These are phyloP conservation scores for Lepidium didymum DNA, from an alignment of 345 rosid species.

Conservation along the genomic window DNA sequence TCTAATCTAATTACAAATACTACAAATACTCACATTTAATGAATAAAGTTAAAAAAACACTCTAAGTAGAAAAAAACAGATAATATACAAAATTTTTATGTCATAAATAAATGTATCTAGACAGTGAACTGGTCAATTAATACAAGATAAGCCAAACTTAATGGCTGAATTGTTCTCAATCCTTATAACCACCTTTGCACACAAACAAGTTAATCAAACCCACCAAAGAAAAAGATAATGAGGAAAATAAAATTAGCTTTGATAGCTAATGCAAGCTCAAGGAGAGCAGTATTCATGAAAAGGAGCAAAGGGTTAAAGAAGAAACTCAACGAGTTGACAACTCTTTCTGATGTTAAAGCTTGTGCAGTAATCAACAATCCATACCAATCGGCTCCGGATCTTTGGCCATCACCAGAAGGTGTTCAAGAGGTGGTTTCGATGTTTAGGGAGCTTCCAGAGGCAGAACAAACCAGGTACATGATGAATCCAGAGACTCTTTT, in stretches of 20 bases:
- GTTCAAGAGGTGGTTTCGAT: neutral
- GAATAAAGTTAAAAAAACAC: neutral
- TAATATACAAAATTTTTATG: no score
- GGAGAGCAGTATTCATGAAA: neutral
- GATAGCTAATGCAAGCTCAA: neutral
- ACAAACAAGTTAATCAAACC: neutral
- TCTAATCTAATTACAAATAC: neutral
- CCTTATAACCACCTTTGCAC: neutral
- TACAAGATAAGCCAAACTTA: neutral
- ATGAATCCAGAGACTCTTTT: neutral
- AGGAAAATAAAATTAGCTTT: neutral
- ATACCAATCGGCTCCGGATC: neutral
- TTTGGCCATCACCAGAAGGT: neutral
- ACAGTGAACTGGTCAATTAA: neutral
- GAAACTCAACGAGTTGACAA: neutral
- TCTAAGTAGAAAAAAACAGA: no score
- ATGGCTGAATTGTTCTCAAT: neutral
- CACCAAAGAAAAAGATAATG: neutral
- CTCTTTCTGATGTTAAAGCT: conserved; percentile 3
- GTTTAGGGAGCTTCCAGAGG: neutral
- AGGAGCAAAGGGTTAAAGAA: neutral
- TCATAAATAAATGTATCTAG: no score
- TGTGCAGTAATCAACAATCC: neutral
- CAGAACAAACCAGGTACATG: neutral
- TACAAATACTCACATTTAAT: neutral